Evolutionary conservation across 176 grass and related monocot genomes (phyloP).

Genomic region (Avena insularis): DNA sequence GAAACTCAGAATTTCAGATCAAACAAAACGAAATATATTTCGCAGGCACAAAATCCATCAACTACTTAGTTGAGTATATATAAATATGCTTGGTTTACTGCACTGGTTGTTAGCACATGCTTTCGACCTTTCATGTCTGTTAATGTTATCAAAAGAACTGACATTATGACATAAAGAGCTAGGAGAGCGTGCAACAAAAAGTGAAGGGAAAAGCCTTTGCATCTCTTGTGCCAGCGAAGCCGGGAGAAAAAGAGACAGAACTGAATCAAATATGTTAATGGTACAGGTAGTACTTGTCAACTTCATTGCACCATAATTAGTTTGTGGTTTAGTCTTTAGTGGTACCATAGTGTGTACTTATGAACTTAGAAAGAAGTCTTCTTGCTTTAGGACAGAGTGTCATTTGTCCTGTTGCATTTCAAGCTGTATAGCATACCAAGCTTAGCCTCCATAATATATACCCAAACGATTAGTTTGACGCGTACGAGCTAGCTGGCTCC

Average conservation of each 20-base stretch:
- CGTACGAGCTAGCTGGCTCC: not conserved
- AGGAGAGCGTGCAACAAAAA: constrained; percentile 37
- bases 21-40: not conserved
- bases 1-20: not conserved
- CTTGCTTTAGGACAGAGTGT: constrained; percentile 48
- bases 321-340: not conserved
- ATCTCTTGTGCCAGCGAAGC: constrained; percentile 41
- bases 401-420: constrained; percentile 40
- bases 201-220: constrained; percentile 1
- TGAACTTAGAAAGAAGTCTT: constrained; percentile 27
- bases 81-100: not conserved
- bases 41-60: no score
- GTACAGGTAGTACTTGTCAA: not conserved
- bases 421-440: constrained; percentile 34
- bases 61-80: not conserved
- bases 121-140: constrained; percentile 23
- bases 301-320: constrained; percentile 18
- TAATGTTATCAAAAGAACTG: constrained; percentile 37
- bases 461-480: constrained; percentile 10
- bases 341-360: not conserved
- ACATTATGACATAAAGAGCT: constrained; percentile 35
- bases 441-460: not conserved
- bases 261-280: constrained; percentile 14
- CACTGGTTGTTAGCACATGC: constrained; percentile 1
- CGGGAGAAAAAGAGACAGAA: not conserved